Percentiles rank a stretch among this genome's conserved stretches.
These are phyloP conservation scores for Beauveria bassiana DNA, from an alignment of 2,329 filamentous ascomycete genomes.

Conservation along the genomic window DNA sequence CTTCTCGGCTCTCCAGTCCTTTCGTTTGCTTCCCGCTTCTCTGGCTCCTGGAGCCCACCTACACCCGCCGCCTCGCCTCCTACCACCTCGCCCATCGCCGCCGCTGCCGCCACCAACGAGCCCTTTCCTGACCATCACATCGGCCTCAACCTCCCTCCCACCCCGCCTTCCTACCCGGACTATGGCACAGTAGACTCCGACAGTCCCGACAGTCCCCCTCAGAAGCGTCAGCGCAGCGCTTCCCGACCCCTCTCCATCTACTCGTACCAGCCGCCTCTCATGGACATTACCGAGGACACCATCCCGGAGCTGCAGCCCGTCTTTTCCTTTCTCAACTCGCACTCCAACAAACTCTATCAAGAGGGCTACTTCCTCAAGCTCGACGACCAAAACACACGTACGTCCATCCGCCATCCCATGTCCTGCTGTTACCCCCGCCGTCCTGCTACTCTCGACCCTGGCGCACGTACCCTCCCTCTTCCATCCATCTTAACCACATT, in stretches of 20 bases:
- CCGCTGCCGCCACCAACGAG: constrained; percentile 32
- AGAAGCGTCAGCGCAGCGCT: constrained; percentile 37
- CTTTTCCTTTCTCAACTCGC: constrained; percentile 88
- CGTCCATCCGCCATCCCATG: constrained; percentile 24
- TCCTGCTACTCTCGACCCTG: background rate
- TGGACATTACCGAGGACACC: constrained; percentile 79
- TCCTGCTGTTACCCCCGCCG: background rate
- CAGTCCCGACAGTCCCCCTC: constrained; percentile 33
- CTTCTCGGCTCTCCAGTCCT: constrained; percentile 49
- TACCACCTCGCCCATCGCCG: constrained; percentile 24
- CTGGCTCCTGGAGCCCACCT: constrained; percentile 35
- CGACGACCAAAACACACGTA: constrained; percentile 88
- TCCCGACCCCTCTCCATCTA: constrained; percentile 81
- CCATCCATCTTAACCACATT: background rate
- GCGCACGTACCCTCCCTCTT: constrained; percentile 8
- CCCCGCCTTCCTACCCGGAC: constrained; percentile 29
- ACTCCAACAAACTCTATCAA: constrained; percentile 93
- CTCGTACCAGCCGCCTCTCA: constrained; percentile 74
- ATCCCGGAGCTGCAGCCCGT: constrained; percentile 90
- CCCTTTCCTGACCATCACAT: constrained; percentile 30
- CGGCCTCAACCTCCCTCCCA: constrained; percentile 30
- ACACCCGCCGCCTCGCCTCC: constrained; percentile 39
- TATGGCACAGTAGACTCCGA: constrained; percentile 26
- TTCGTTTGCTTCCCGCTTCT: constrained; percentile 82
- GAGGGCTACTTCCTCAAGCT: constrained; percentile 97